phyloP scores from a whole-genome alignment of 495 filamentous ascomycete species.

The Penicillium lagena region DNA sequence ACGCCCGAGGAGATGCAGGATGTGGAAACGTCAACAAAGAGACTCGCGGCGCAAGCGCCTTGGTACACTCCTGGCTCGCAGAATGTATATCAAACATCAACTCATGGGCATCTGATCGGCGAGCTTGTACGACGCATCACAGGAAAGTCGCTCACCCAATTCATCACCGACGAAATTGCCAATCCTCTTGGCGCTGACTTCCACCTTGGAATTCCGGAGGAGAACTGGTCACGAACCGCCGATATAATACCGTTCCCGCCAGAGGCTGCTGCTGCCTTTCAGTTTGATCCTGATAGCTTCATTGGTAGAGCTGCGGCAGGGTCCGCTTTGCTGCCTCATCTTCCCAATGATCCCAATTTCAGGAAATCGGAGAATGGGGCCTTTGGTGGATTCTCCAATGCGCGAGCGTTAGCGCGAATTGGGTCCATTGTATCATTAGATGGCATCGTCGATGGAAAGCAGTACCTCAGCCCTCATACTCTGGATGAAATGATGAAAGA shows the following conservation, averaged over 20 bases:
- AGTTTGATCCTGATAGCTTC: constrained; percentile 10
- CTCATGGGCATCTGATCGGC: constrained; percentile 32
- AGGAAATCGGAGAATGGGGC: constrained; percentile 19
- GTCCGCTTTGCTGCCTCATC: not conserved
- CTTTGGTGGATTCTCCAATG: constrained; percentile 28
- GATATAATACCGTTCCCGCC: constrained; percentile 14
- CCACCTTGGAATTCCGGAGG: constrained; percentile 25
- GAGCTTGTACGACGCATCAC: constrained; percentile 33
- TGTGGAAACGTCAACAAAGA: constrained; percentile 14
- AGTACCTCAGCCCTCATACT: constrained; percentile 21
- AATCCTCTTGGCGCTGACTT: constrained; percentile 34
- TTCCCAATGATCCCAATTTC: constrained; percentile 5
- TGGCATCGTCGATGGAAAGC: constrained; percentile 24
- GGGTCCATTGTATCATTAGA: constrained; percentile 22
- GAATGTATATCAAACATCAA: constrained; percentile 32
- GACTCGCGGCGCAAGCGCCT: constrained; percentile 31
- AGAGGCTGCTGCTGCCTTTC: not conserved
- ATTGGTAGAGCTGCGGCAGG: constrained; percentile 8
- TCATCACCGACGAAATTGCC: constrained; percentile 34
- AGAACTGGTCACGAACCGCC: constrained; percentile 23
- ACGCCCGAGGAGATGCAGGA: constrained; percentile 24
- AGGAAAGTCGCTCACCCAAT: constrained; percentile 30
- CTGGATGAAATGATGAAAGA: constrained; percentile 32
- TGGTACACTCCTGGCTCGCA: constrained; percentile 38
- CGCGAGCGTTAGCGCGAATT: constrained; percentile 23